These are phyloP conservation scores for Cenchrus americanus DNA, from an alignment of 176 grass and related monocot genomes.

Conservation along the genomic window DNA sequence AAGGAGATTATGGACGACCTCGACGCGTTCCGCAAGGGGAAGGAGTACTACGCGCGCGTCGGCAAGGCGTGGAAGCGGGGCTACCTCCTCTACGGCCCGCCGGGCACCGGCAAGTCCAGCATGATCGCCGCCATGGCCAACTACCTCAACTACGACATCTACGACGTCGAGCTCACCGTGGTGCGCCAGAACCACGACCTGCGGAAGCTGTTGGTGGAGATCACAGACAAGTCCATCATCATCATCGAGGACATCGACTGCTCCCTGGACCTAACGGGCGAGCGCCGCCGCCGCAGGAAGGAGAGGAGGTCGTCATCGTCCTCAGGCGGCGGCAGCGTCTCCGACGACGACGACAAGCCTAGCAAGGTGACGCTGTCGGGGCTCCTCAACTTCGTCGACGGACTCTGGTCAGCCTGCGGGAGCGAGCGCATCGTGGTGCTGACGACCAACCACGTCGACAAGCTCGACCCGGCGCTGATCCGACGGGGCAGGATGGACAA, in stretches of 20 bases:
- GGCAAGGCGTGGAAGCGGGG: conserved; percentile 56
- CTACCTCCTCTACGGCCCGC: conserved; percentile 52
- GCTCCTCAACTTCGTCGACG: conserved; percentile 42
- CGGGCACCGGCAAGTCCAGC: conserved; percentile 55
- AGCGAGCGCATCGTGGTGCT: conserved; percentile 25
- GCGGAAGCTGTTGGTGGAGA: conserved; percentile 38
- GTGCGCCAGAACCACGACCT: conserved; percentile 22
- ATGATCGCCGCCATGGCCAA: conserved; percentile 54
- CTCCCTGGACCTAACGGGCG: conserved; percentile 44
- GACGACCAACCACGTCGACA: conserved; percentile 37
- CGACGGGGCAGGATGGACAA: conserved; percentile 31
- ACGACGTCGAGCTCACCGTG: conserved; percentile 56
- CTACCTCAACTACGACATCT: conserved; percentile 52
- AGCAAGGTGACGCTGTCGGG: conserved; percentile 30
- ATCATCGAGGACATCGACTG: conserved; percentile 63
- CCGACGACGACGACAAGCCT: background rate
- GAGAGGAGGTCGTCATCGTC: no score
- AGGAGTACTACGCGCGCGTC: background rate
- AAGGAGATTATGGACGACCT: conserved; percentile 41
- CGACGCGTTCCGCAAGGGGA: background rate
- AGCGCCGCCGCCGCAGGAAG: background rate
- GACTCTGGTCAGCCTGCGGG: conserved; percentile 16
- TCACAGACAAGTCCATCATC: conserved; percentile 45
- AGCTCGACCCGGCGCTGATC: conserved; percentile 30
- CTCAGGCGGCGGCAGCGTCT: background rate